Evolutionary conservation across 2,329 filamentous ascomycete genomes (phyloP).

Genomic region (Scedosporium aurantiacum): DNA sequence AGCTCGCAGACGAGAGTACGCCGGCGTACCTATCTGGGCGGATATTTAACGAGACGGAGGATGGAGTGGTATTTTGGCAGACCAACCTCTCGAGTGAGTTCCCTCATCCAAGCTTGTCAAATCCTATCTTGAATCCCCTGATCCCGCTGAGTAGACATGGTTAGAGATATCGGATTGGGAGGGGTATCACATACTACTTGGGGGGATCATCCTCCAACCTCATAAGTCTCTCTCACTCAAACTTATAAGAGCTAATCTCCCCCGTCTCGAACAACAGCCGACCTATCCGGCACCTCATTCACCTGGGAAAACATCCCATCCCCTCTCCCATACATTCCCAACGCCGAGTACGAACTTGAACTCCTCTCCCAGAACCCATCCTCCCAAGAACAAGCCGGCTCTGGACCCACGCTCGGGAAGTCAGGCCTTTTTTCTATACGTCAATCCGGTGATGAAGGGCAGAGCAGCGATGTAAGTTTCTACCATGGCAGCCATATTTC

Average conservation of each 20-base stretch:
- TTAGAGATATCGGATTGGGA: neutral
- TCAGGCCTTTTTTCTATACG: slow-evolving; percentile 1
- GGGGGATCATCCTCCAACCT: neutral
- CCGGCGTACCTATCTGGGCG: slow-evolving; percentile 2
- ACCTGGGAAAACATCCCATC: slow-evolving; percentile 6
- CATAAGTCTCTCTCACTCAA: neutral
- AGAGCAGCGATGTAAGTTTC: neutral
- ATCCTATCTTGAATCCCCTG: neutral
- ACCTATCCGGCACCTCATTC: neutral
- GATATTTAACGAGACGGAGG: slow-evolving; percentile 3
- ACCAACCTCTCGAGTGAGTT: slow-evolving; percentile 4
- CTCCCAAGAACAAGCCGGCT: neutral
- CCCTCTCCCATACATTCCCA: slow-evolving; percentile 7
- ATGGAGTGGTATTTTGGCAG: neutral
- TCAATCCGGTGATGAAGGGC: neutral
- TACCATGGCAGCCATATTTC: neutral
- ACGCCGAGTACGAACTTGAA: slow-evolving; percentile 5
- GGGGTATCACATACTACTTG: neutral
- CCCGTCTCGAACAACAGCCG: neutral
- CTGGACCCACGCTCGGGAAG: neutral
- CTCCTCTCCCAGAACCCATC: neutral
- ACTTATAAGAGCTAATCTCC: neutral
- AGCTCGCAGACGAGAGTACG: neutral
- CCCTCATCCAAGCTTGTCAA: neutral
- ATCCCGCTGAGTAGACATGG: neutral